Evolutionary conservation across 768 basidiomycete species (phyloP).

Genomic region (Collybiopsis luxurians): DNA sequence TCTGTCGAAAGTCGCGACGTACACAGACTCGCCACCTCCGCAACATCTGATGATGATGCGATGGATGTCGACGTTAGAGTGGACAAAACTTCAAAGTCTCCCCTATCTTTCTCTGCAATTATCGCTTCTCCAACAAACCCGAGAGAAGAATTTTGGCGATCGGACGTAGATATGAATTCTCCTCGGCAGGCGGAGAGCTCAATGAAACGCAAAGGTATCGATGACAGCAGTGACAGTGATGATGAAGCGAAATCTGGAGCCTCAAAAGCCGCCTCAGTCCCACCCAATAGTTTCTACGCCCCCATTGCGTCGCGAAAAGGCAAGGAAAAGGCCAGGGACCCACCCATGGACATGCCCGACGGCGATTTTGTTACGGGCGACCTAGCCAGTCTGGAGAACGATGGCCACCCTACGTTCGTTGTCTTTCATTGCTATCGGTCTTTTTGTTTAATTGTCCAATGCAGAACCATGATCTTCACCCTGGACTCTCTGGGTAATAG

Average conservation of each 20-base stretch:
- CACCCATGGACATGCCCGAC: background rate
- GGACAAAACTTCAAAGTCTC: background rate
- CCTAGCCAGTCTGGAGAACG: background rate
- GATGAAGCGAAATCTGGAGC: background rate
- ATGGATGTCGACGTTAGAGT: background rate
- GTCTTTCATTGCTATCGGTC: background rate
- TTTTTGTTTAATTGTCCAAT: background rate
- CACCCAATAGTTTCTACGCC: background rate
- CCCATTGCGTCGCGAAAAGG: constrained; percentile 1
- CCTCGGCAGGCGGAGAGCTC: background rate
- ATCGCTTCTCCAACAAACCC: background rate
- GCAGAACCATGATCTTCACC: constrained; percentile 78
- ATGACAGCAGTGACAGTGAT: background rate
- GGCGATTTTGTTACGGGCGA: background rate
- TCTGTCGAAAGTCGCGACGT: background rate
- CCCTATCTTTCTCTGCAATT: background rate
- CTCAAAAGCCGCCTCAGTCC: background rate
- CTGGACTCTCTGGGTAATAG: constrained; percentile 82
- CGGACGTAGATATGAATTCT: background rate
- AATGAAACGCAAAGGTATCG: no score
- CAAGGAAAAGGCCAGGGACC: constrained; percentile 10
- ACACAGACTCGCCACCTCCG: no score
- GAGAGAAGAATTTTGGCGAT: background rate
- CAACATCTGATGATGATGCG: background rate
- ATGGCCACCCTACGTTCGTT: background rate